Conservation (phyloP, 1,284 basidiomycete genomes). For the Ustilago curta region DNA sequence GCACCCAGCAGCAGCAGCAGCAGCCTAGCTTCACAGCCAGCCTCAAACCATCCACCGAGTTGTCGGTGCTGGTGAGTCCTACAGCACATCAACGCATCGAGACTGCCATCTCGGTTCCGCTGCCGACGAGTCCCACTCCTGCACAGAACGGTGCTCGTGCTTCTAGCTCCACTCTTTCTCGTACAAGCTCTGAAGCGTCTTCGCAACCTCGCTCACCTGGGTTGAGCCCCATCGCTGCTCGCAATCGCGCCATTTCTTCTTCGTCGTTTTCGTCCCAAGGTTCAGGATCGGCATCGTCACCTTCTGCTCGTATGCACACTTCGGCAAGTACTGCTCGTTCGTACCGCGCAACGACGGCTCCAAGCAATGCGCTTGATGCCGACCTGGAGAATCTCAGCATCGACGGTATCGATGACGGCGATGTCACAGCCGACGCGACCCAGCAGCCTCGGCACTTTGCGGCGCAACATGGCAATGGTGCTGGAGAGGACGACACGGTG, state of each 20-base stretch:
- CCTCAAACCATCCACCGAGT: constrained; percentile 22
- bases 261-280: constrained; percentile 46
- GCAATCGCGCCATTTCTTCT: constrained; percentile 36
- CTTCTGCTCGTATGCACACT: constrained; percentile 17
- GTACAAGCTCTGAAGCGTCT: constrained; percentile 14
- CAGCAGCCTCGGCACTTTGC: constrained; percentile 13
- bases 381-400: constrained; percentile 33
- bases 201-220: constrained; percentile 32
- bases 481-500: constrained; percentile 51
- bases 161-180: constrained; percentile 15
- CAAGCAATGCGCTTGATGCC: constrained; percentile 5
- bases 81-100: constrained; percentile 37
- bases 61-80: constrained; percentile 35
- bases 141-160: constrained; percentile 16
- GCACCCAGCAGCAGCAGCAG: constrained; percentile 22
- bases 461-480: not conserved
- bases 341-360: not conserved
- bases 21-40: not conserved
- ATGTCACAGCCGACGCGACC: constrained; percentile 37
- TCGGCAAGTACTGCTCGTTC: constrained; percentile 14
- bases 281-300: constrained; percentile 16
- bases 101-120: constrained; percentile 33
- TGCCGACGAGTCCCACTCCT: constrained; percentile 42
- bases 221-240: constrained; percentile 18
- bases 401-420: constrained; percentile 16